These are phyloP conservation scores for Aspergillus ochraceus DNA, from an alignment of 2,329 filamentous ascomycete genomes.

Conservation along the genomic window DNA sequence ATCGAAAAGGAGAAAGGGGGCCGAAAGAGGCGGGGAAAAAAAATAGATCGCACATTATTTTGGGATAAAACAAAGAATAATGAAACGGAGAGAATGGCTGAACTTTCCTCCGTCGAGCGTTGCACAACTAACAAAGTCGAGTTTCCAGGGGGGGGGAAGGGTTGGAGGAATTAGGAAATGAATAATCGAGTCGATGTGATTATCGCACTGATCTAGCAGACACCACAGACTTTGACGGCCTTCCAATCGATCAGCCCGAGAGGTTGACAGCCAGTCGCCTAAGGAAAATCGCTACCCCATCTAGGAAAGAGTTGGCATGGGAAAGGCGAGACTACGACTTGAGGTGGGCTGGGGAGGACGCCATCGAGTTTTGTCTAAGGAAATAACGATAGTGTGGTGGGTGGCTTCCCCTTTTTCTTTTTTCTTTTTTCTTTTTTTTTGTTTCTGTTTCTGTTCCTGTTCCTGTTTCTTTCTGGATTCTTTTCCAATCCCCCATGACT, in stretches of 20 bases:
- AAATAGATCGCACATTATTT: not conserved
- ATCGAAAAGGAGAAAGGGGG: no score
- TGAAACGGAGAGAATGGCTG: not conserved
- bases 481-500: not conserved
- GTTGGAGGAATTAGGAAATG: not conserved
- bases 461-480: not conserved
- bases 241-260: slow-evolving; percentile 5
- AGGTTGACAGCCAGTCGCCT: not conserved
- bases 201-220: not conserved
- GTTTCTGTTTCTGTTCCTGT: no score
- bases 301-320: slow-evolving; percentile 1
- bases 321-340: slow-evolving; percentile 1
- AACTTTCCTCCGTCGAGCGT: not conserved
- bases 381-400: not conserved
- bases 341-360: not conserved
- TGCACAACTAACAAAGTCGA: not conserved
- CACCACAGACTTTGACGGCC: not conserved
- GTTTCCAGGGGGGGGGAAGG: no score
- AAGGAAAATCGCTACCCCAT: slow-evolving; percentile 8
- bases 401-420: not conserved
- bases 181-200: not conserved
- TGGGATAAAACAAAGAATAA: not conserved
- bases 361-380: slow-evolving; percentile 4
- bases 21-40: not conserved
- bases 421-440: not conserved